Conservation (phyloP, 78 protist species). For the Isochrysis galbana region DNA sequence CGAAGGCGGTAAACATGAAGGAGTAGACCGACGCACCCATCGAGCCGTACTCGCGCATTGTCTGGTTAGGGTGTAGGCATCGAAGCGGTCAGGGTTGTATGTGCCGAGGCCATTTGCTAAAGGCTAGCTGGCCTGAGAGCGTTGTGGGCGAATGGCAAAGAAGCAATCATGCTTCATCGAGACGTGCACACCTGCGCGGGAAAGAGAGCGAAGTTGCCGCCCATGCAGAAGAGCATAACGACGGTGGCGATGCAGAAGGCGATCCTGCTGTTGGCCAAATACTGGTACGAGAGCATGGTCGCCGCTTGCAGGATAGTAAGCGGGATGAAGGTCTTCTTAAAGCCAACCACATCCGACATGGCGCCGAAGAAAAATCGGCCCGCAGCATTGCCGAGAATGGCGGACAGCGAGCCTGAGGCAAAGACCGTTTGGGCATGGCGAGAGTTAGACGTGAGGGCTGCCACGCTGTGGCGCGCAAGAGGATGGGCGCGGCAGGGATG, state of each 20-base stretch:
- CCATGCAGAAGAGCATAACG: constrained; percentile 2
- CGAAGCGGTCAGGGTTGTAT: no score
- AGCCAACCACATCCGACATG: not conserved
- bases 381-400: not conserved
- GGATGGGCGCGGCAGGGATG: no score
- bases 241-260: not conserved
- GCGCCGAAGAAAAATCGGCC: not conserved
- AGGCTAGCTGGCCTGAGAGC: no score
- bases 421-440: no score
- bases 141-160: no score
- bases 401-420: not conserved
- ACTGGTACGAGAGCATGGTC: not conserved
- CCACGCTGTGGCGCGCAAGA: no score
- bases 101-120: no score
- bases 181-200: not conserved
- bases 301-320: not conserved
- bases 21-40: not conserved
- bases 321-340: not conserved
- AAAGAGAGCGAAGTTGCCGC: not conserved
- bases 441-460: no score
- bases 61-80: not conserved
- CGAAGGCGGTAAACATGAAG: not conserved
- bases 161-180: no score
- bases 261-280: not conserved
- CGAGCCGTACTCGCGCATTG: not conserved